Base-by-base conservation (phyloP, 2,329 filamentous ascomycete species). In the Ophiocordyceps australis region DNA sequence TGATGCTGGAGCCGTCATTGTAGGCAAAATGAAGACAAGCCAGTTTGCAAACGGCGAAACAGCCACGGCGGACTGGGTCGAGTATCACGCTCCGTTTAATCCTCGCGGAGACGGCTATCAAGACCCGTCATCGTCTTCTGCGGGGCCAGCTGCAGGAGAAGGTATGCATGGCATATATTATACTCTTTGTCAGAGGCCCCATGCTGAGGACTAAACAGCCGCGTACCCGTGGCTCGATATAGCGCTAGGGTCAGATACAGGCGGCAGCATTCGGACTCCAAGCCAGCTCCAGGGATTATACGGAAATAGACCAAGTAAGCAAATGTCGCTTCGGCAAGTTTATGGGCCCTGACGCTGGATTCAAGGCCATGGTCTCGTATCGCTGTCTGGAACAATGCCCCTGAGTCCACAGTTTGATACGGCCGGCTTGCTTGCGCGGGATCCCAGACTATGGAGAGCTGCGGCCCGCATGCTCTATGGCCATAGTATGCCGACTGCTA, bases 1-100 rank as follows among this genome's bases (percentile, higher is more conserved):
- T 17, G 60, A 72, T 33, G 55, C 58, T 2, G 71, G 72, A 3
- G 67, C 62, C 1, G 38, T 59, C 4, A 32, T 63, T 5, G 42
- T 63, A 2, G 58, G 59, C 3, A 58, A 57, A 37, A 52, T 52
- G 34, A 57, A 57, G 31, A 50, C 53, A 2, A 49, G 47, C 10
- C 52, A 59, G 31, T 62, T 63, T 32, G 58, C 56, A 7, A 43
- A 49, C 21, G 37, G 35, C 5, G 41, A 49, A 32, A 39, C 38
- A 5, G 52, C 59, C 1, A 66, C 60, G 1, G 55, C 52, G 1
- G 62, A 69, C 29, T 49, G 39, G 37, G 40, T 50, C 5, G 46
- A 49, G 25, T 41, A 40, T 24, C 48, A 49, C 23, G 43, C 46
- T 3, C 52, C 53, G 4, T 56, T 54, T 33, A 55, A 56, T 30